Evolutionary conservation across 805 yeast species (phyloP).

Genomic region (Peterozyma xylosa): DNA sequence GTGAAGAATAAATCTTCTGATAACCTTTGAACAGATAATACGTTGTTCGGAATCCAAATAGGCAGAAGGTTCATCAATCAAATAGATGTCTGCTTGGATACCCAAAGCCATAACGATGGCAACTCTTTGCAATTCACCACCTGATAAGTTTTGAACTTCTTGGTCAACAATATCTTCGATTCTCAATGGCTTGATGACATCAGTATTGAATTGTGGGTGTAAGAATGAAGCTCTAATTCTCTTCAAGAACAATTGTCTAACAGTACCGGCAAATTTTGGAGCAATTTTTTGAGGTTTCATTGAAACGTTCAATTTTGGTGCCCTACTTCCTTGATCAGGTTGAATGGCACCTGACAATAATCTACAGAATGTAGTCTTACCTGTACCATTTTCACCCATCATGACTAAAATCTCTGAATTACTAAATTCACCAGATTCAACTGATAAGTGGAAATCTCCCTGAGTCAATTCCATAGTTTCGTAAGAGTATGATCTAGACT

Average conservation of each 20-base stretch:
- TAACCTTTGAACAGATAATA: constrained; percentile 97
- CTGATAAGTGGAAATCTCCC: constrained; percentile 86
- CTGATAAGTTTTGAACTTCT: constrained; percentile 95
- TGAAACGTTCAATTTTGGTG: constrained; percentile 85
- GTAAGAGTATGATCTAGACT: constrained; percentile 68
- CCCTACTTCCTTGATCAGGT: constrained; percentile 74
- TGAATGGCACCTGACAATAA: constrained; percentile 87
- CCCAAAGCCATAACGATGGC: constrained; percentile 95
- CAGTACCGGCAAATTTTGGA: constrained; percentile 98
- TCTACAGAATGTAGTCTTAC: constrained; percentile 96
- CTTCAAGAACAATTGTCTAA: constrained; percentile 93
- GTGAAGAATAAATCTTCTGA: constrained; percentile 92
- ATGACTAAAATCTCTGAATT: constrained; percentile 95
- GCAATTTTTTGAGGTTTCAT: constrained; percentile 99
- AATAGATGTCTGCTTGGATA: constrained; percentile 88
- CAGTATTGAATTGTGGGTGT: constrained; percentile 97
- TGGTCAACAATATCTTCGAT: constrained; percentile 94
- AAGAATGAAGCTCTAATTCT: constrained; percentile 91
- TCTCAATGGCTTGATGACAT: constrained; percentile 90
- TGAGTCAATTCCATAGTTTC: constrained; percentile 84
- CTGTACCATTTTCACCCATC: constrained; percentile 99
- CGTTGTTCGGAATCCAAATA: constrained; percentile 99
- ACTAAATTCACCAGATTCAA: constrained; percentile 85
- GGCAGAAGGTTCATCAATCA: constrained; percentile 98
- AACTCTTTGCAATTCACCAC: constrained; percentile 99